Percentiles rank a stretch among this genome's conserved stretches.
These are phyloP conservation scores for Panicum miliaceum DNA, from an alignment of 176 grass and related monocot species.

Conservation along the genomic window DNA sequence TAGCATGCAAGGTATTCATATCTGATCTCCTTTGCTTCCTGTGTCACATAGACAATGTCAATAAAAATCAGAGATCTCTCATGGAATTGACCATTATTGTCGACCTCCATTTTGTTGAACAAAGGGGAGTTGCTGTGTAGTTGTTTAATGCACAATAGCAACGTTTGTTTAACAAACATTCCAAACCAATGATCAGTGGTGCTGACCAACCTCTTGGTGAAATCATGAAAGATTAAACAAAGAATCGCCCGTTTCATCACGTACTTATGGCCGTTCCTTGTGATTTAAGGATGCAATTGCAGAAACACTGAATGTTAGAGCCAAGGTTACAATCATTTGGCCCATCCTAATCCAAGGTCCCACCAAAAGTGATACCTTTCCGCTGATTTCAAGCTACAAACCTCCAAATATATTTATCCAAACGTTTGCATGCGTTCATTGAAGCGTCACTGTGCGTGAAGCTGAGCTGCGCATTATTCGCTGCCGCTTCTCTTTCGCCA, in stretches of 20 bases:
- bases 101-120: neutral
- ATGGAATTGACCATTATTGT: neutral
- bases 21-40: neutral
- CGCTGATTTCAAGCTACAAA: conserved; percentile 27
- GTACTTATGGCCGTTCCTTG: neutral
- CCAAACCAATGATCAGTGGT: neutral
- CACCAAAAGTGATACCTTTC: conserved; percentile 31
- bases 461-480: conserved; percentile 18
- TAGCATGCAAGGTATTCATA: conserved; percentile 33
- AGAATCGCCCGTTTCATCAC: conserved; percentile 5
- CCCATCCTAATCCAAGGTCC: neutral
- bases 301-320: conserved; percentile 27
- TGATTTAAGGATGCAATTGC: conserved; percentile 26
- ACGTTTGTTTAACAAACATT: conserved; percentile 24
- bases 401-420: conserved; percentile 39
- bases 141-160: neutral
- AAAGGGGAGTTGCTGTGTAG: neutral
- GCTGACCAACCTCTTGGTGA: neutral
- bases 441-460: conserved; percentile 21
- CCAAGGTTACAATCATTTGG: conserved; percentile 14
- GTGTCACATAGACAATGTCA: conserved; percentile 18
- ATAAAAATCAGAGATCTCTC: neutral
- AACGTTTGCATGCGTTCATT: conserved; percentile 18
- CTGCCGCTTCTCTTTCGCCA: conserved; percentile 27
- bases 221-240: neutral